These are phyloP conservation scores for Penicillium manginii DNA, from an alignment of 495 filamentous ascomycete genomes.

Conservation along the genomic window DNA sequence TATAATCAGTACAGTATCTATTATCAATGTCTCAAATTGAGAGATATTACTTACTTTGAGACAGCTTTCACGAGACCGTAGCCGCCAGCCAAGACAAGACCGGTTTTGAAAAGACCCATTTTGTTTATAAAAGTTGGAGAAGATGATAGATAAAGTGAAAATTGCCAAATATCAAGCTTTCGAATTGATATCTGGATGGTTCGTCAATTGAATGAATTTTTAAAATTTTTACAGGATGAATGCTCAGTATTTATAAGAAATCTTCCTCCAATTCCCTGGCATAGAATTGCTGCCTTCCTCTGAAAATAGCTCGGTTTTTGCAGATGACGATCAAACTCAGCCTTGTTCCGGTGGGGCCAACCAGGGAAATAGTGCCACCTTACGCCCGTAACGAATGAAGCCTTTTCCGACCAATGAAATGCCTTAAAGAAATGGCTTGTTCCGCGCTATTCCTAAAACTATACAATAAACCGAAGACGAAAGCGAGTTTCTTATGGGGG, in stretches of 20 bases:
- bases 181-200: neutral
- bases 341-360: neutral
- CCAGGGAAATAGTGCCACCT: too few species aligned
- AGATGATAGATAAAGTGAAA: neutral
- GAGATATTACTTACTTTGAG: conserved; percentile 11
- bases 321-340: conserved; percentile 1
- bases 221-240: neutral
- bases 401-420: neutral
- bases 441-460: conserved; percentile 17
- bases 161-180: neutral
- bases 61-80: conserved; percentile 23
- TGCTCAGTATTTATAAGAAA: neutral
- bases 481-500: conserved; percentile 8
- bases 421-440: neutral
- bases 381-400: neutral
- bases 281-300: neutral
- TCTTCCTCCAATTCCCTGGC: too few species aligned
- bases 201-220: neutral
- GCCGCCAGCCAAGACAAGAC: conserved; percentile 14
- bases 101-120: conserved; percentile 28
- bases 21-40: neutral
- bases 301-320: conserved; percentile 2
- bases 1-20: neutral
- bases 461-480: conserved; percentile 22
- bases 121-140: neutral